Conservation (phyloP, 2,329 filamentous ascomycete genomes). For the Arthrocladium fulminans region DNA sequence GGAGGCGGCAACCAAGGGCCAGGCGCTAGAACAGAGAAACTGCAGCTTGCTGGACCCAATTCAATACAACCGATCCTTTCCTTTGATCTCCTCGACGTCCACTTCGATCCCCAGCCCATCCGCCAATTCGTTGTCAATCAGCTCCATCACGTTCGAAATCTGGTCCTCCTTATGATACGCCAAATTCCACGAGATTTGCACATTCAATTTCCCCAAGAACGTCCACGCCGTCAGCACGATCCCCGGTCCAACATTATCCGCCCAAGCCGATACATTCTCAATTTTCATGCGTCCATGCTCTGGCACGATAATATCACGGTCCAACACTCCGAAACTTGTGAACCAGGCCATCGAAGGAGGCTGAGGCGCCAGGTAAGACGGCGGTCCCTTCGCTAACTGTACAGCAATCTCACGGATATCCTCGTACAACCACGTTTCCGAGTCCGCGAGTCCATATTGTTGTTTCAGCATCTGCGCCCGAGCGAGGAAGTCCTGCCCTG, state of each 20-base stretch:
- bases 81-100: background rate
- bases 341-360: slow-evolving; percentile 9
- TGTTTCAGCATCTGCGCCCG: slow-evolving; percentile 2
- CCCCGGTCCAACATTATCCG: slow-evolving; percentile 8
- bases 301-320: slow-evolving; percentile 8
- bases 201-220: slow-evolving; percentile 9
- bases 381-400: slow-evolving; percentile 1
- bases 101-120: slow-evolving; percentile 7
- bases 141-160: slow-evolving; percentile 1
- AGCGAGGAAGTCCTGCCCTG: slow-evolving; percentile 10
- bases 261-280: slow-evolving; percentile 9
- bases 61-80: background rate
- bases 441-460: slow-evolving; percentile 9
- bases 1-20: slow-evolving; percentile 17
- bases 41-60: background rate
- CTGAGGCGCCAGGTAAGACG: background rate
- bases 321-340: slow-evolving; percentile 10
- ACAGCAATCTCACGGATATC: slow-evolving; percentile 4
- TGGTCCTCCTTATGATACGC: slow-evolving; percentile 3
- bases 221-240: slow-evolving; percentile 11
- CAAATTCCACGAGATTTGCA: slow-evolving; percentile 11
- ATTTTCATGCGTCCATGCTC: slow-evolving; percentile 4
- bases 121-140: slow-evolving; percentile 3
- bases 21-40: slow-evolving; percentile 14
- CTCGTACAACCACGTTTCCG: slow-evolving; percentile 8